Evolutionary conservation across 176 grass and related monocot species (phyloP), one percentile per base, ranked within the genome.

Genomic region (Aegilops tauschii): DNA sequence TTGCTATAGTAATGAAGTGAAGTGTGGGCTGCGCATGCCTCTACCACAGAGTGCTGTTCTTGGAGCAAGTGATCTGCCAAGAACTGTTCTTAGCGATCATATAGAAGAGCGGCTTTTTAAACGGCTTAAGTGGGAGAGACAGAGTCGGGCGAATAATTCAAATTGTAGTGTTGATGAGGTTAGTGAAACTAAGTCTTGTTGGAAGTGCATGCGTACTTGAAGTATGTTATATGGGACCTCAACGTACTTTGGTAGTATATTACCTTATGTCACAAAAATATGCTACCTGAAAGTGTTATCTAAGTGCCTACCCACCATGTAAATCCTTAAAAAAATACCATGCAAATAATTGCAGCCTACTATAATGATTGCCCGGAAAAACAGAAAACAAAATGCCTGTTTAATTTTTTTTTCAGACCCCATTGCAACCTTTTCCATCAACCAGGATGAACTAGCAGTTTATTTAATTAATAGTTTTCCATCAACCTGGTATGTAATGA

Each of bases 21-120:
- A 99, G 90, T 69, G 77, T 70, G 90, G 94, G 80, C 80, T 94
- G 78, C 92, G 97, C 37, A 97, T 86, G 81, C 97, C 97, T 85
- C 91, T 99, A 85, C 94, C 97, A 73, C 87, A 97, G 89, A 99
- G 89, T 92, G 90, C 97, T 16, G 97, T 99, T 86, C 97, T 99
- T 87, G 97, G 97, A 80, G 97, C 97, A 82, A 99, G 96, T 82
- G 97, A 99, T 89, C 76, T 99, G 52, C 97, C 97, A 9, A 92
- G 89, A 84, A 99, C 97, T 69, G 90, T 97, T 69, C 88, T 99
- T 66, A 99, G 97, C 80, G 94, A 99, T 88, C 92, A 94, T 56
- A 97, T 99, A 86, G 97, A 99, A 92, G 89, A 92, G 64, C 87
- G 97, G 1, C 94, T 99, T 82, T 92, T 92, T 86, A 92, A 86